Base-by-base conservation (phyloP, 2,329 filamentous ascomycete genomes). In the Fusarium staphyleae region DNA sequence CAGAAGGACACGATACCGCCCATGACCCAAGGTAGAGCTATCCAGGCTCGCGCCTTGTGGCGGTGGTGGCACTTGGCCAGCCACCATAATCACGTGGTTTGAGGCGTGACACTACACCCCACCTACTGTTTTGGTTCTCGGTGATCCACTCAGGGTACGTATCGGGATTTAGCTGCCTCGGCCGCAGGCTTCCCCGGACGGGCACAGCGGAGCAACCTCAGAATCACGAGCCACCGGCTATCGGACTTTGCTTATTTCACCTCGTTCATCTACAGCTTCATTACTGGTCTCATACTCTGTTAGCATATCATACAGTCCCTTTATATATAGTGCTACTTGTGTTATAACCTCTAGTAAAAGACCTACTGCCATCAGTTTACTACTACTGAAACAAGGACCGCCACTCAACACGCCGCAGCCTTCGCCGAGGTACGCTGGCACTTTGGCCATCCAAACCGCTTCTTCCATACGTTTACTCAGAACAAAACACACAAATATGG, bases 1-100 rank as follows among this genome's bases (percentile, higher is more conserved):
- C 50, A 57, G 55, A 68, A 24, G 65, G 63, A 69, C 63, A 69
- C 66, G 65, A 68, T 69, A 66, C 52, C 65, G 57, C 62, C 62
- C 61, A 65, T 56, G 48, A 47, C 52, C 62, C 19, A n/a, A n/a
- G n/a, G n/a, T 60, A 35, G 54, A 69, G 66, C 66, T 67, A 53
- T 49, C 60, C 43, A 43, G 24, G 47, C 34, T 54, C 45, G 50
- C 54, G 50, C 48, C 55, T 30, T 41, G 50, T 60, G 64, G 60
- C 50, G 61, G 55, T 65, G 62, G 66, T 66, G 66, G 66, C 66
- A 69, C 62, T 53, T 68, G 65, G 65, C 66, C 54, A 50, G 53
- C 52, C 43, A 6, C 49, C 22, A 8, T 1, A 1, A 13, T 66
- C 66, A 69, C 66, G 66, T 69, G 66, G 8, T 4, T 4, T 0